These are phyloP conservation scores for Calcarisporium arbuscula DNA, from an alignment of 2,329 filamentous ascomycete species.

Conservation along the genomic window DNA sequence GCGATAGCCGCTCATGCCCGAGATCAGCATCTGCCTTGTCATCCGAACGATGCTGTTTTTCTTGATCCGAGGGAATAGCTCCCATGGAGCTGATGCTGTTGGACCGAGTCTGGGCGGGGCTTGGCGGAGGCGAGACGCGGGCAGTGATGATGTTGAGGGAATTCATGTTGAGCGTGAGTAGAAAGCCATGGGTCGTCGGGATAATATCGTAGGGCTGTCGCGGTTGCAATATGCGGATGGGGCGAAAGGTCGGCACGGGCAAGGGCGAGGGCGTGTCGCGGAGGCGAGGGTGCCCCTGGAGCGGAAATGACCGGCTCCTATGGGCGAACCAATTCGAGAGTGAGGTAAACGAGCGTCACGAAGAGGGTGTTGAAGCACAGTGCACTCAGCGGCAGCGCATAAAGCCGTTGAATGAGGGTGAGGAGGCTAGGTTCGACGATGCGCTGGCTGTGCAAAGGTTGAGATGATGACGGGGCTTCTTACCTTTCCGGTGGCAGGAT, in stretches of 20 bases:
- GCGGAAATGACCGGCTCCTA: too few relatives aligned
- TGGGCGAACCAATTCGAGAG: too few relatives aligned
- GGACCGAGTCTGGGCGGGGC: slow-evolving; percentile 49
- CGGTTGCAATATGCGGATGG: slow-evolving; percentile 2
- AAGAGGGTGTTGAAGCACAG: too few relatives aligned
- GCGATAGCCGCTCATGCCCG: slow-evolving; percentile 26
- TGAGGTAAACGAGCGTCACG: too few relatives aligned
- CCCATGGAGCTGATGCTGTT: slow-evolving; percentile 53
- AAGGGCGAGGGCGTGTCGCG: slow-evolving; percentile 3
- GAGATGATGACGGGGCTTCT: too few relatives aligned
- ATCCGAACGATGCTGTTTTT: slow-evolving; percentile 23
- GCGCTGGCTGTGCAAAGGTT: too few relatives aligned
- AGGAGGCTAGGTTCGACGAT: too few relatives aligned
- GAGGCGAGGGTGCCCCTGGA: too few relatives aligned
- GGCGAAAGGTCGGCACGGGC: too few relatives aligned
- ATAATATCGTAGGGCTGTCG: neutral
- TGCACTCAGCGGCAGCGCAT: too few relatives aligned
- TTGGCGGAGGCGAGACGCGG: slow-evolving; percentile 62
- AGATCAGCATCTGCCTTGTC: slow-evolving; percentile 28
- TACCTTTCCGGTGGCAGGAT: too few relatives aligned
- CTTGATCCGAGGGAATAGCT: slow-evolving; percentile 37
- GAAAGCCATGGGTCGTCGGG: slow-evolving; percentile 45
- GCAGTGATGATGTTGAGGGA: slow-evolving; percentile 90
- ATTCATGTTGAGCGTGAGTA: slow-evolving; percentile 69
- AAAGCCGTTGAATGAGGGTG: too few relatives aligned